Evolutionary conservation across 495 filamentous ascomycete genomes (phyloP), one percentile per base, ranked within the genome.

Genomic region (Aspergillus sparsus): DNA sequence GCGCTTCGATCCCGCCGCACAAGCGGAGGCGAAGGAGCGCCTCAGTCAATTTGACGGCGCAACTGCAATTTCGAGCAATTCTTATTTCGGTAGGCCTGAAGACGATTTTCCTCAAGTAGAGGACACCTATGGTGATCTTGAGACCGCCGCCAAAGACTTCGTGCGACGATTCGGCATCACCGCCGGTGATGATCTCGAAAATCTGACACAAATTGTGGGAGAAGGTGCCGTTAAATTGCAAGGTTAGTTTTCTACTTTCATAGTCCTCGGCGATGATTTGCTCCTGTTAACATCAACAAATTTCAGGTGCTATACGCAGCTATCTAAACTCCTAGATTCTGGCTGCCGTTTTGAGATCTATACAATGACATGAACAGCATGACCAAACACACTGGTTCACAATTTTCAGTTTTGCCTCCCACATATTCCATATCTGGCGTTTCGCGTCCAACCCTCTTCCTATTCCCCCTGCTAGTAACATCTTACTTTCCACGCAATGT

Each of bases 41-140:
- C 84, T 98, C 42, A 86, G 90, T 71, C 87, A 92, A 18, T 98
- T 98, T 70, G 94, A 98, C 70, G 90, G 94, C 47, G 94, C 94
- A 10, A 88, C 87, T 9, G 75, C 91, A 52, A 98, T 98, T 71
- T 97, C 92, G 10, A 94, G 90, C 52, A 98, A 97, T 75, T 88
- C 88, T 58, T 98, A 98, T 79, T 98, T 98, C 74, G 94, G 94
- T 55, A 89, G 92, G 34, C 87, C 92, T 8, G 86, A 89, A 67
- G 91, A 96, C 51, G 87, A 87, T 33, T 62, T 76, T 21, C 71
- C 74, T 16, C 75, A 68, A 0, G 86, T 87, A 32, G 89, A 91
- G 36, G 80, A 83, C 61, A 81, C 76, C 0, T 95, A 96, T 61
- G 90, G 92, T 13, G 92, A 96, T 67, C 74, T 98, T 57, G 94